Evolutionary conservation across 75 land plant genomes (phyloP), one percentile per base, ranked within the genome.

Genomic region (Pseudotsuga menziesii): DNA sequence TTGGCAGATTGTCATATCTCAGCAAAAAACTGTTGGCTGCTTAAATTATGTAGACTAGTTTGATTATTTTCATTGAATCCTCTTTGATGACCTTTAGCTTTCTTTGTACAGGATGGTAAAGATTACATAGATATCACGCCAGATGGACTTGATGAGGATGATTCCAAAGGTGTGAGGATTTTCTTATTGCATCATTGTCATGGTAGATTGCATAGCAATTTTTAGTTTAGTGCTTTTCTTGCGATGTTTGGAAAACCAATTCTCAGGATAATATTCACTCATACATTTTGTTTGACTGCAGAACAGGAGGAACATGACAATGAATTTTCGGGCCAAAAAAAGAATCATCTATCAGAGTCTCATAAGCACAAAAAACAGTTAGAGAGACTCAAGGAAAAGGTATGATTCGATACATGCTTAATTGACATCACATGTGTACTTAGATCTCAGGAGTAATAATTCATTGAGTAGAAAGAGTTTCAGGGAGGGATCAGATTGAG

Each of bases 111-210:
- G 75, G 75, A 73, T 3, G 57, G 23, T 12, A 55, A 52, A 55
- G 75, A 73, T 25, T 73, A 73, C 25, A 17, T 73, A 48, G 75
- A 73, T 73, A 73, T 73, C 12, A 73, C 75, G 14, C 75, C 75
- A 20, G 75, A 55, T 54, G 75, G 75, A 73, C 58, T 73, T 73
- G 72, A 70, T 41, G 57, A 55, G 29, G 35, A 73, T 73, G 75
- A 54, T 55, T 73, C 57, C 26, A 56, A 73, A 73, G 75, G 75
- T 73, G n/a, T 69, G 72, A 69, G 36, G 16, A 8, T 69, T 69
- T 69, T 69, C n/a, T 20, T 5, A 32, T 15, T 39, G n/a, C 11
- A 69, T 41, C 19, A 69, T 39, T 69, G 23, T 22, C 12, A 61
- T n/a, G 36, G 52, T 35, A 16, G 9, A 55, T 5, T 55, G 4